Base-by-base conservation (phyloP, 2,329 filamentous ascomycete species). In the Phoma herbarum region DNA sequence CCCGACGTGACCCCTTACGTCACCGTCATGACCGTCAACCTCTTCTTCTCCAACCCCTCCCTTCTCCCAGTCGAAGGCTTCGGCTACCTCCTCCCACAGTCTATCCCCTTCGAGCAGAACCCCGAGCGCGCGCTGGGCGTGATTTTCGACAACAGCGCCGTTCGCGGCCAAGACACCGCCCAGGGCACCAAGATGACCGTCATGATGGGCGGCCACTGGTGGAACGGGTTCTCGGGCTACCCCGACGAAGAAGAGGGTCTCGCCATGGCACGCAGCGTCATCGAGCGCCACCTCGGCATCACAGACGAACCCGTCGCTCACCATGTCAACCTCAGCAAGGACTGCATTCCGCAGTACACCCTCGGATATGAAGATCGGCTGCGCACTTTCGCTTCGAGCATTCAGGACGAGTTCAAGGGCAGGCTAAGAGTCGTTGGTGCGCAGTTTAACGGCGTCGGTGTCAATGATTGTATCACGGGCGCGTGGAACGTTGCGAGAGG, bases 171-270 rank as follows among this genome's bases (percentile, higher is more conserved):
- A 66, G 86, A 90, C 72, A 81, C 78, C 4, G 82, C 76, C 1
- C 72, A 75, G 0, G 92, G 91, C 23, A 96, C 92, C 14, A 97
- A 96, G 76, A 78, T 98, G 52, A 97, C 94, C 16, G 91, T 98
- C 67, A 96, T 99, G 88, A 82, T 99, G 56, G 95, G 95, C 59
- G 95, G 95, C 1, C 93, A 97, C 78, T 92, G 91, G 85, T 98
- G 92, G 92, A 84, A 92, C 74, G 84, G 81, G 57, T 87, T 84
- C 80, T 71, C 77, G 2, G 79, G 81, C 37, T 86, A 86, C 57
- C 93, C 92, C 0, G 80, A 84, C 49, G 83, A 88, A 61, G 81
- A 88, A 14, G 84, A 90, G 64, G 92, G 87, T 16, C 79, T 90
- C 25, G 73, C 78, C 6, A 90, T 94, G 84, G 92, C 93, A 31